Conservation (phyloP, 257 asterid genomes). For the Przewalskia tangutica region DNA sequence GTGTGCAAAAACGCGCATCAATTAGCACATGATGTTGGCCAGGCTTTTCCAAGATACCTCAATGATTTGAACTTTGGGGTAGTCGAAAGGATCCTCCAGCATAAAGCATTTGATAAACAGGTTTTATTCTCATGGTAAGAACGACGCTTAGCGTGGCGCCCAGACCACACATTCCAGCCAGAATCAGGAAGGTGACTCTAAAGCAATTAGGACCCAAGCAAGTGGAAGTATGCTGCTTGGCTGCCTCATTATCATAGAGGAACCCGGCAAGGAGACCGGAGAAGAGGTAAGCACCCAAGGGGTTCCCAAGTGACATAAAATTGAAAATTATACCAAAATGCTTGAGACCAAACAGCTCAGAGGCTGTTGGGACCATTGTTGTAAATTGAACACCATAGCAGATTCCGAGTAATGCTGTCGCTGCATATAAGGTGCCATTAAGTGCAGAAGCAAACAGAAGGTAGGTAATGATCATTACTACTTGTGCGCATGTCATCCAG, state of each 20-base stretch:
- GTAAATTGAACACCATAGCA: conserved; percentile 64
- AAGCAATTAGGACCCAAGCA: conserved; percentile 65
- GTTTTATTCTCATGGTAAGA: conserved; percentile 45
- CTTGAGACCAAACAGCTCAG: conserved; percentile 64
- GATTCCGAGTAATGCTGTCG: conserved; percentile 55
- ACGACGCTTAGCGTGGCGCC: conserved; percentile 42
- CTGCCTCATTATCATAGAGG: conserved; percentile 57
- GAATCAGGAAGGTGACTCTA: conserved; percentile 43
- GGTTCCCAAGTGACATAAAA: conserved; percentile 56
- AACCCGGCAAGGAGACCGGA: conserved; percentile 66
- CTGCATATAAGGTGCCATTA: conserved; percentile 33
- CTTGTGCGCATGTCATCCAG: conserved; percentile 53
- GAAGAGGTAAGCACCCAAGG: conserved; percentile 58
- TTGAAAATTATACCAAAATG: conserved; percentile 55
- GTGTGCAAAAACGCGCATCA: too few species aligned
- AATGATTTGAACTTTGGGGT: conserved; percentile 31
- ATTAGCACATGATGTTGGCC: background rate
- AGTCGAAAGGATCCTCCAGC: conserved; percentile 56
- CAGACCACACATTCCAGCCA: conserved; percentile 46
- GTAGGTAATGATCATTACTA: conserved; percentile 41
- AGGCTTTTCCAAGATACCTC: conserved; percentile 8
- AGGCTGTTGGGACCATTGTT: conserved; percentile 54
- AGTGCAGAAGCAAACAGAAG: conserved; percentile 51
- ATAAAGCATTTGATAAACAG: conserved; percentile 60
- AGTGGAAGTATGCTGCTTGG: conserved; percentile 33